These are phyloP conservation scores for Aspergillaceae sp. DNA, from an alignment of 2,329 filamentous ascomycete genomes.

Conservation along the genomic window DNA sequence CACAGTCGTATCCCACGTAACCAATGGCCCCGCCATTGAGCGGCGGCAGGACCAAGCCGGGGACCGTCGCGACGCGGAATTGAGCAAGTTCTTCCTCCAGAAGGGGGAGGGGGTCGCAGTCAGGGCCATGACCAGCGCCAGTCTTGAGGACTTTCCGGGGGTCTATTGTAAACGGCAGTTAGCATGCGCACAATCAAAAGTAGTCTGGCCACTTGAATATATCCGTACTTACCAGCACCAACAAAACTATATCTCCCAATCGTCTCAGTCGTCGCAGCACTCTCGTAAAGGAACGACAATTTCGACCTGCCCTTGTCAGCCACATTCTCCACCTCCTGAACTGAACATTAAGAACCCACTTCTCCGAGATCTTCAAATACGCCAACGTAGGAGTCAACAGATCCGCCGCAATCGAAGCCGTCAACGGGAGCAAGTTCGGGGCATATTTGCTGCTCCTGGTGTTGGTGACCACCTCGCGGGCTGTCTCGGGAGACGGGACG, in stretches of 20 bases:
- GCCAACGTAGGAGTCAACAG: slow-evolving; percentile 90
- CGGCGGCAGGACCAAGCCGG: slow-evolving; percentile 72
- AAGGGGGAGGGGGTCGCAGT: slow-evolving; percentile 71
- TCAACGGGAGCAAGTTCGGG: slow-evolving; percentile 74
- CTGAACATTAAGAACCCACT: slow-evolving; percentile 42
- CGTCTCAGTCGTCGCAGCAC: slow-evolving; percentile 79
- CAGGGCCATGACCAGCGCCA: slow-evolving; percentile 76
- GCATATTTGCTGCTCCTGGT: slow-evolving; percentile 46
- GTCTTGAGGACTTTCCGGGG: slow-evolving; percentile 74
- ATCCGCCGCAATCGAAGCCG: slow-evolving; percentile 79
- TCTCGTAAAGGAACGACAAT: slow-evolving; percentile 91
- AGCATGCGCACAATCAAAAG: slow-evolving; percentile 2
- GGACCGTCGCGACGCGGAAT: slow-evolving; percentile 72
- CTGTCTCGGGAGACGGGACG: slow-evolving; percentile 54
- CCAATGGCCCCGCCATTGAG: slow-evolving; percentile 89
- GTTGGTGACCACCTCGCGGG: slow-evolving; percentile 48
- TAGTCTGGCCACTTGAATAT: too few relatives aligned
- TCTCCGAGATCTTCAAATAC: slow-evolving; percentile 80
- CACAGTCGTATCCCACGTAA: slow-evolving; percentile 95
- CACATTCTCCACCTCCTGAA: background rate
- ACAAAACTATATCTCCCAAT: slow-evolving; percentile 95
- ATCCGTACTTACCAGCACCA: slow-evolving; percentile 53
- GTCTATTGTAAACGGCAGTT: slow-evolving; percentile 31
- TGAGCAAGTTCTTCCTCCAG: slow-evolving; percentile 73
- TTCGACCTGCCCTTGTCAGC: slow-evolving; percentile 46